A percentile compares a stretch with the other conserved stretches of the same genome.
Evolutionary conservation across 331 rosid species (phyloP).

Genomic region (Arachis monticola): DNA sequence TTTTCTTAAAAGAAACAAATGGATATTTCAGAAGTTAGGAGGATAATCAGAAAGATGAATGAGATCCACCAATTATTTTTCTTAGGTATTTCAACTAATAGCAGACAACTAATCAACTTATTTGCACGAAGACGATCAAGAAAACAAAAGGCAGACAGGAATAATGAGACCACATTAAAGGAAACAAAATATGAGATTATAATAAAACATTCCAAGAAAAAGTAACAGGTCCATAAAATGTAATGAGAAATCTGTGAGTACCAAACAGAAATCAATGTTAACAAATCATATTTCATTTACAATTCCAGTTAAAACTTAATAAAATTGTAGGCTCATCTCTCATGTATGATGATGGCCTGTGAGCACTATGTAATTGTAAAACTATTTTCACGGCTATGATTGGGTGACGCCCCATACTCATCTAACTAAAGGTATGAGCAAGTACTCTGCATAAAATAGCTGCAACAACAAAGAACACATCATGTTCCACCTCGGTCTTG

Average conservation of each 20-base stretch:
- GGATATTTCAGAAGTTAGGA: no score
- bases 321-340: slow-evolving; percentile 12
- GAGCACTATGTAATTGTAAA: not conserved
- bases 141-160: not conserved
- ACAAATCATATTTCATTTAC: slow-evolving; percentile 34
- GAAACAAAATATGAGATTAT: not conserved
- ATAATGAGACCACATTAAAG: no score
- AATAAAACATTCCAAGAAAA: not conserved
- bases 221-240: not conserved
- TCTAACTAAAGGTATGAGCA: slow-evolving; percentile 81
- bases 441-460: slow-evolving; percentile 93
- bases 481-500: no score
- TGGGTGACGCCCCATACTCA: slow-evolving; percentile 44
- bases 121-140: not conserved
- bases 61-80: no score
- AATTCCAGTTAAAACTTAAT: slow-evolving; percentile 13
- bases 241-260: not conserved
- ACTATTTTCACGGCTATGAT: slow-evolving; percentile 12
- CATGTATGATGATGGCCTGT: slow-evolving; percentile 1
- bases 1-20: no score
- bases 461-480: slow-evolving; percentile 52
- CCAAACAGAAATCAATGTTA: not conserved
- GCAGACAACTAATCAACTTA: slow-evolving; percentile 2
- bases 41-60: no score
- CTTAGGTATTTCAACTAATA: no score